Percentiles rank a stretch among this genome's conserved stretches.
Evolutionary conservation across 768 basidiomycete genomes (phyloP).

Genomic region (Butyriboletus loyo): DNA sequence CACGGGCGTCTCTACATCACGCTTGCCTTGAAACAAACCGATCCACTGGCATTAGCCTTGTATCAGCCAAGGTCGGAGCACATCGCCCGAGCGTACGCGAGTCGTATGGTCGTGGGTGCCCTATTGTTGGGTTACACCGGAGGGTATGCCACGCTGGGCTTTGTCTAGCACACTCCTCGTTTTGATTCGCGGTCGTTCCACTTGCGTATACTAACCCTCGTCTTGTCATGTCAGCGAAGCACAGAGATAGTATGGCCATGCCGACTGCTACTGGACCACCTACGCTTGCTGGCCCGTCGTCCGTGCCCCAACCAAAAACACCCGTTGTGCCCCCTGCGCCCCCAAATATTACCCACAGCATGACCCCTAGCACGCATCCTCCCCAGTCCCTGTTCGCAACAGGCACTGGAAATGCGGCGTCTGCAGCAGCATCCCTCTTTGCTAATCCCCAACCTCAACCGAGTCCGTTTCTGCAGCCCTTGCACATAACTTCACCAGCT

Average conservation of each 20-base stretch:
- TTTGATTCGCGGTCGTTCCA: background rate
- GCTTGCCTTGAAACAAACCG: too few species aligned
- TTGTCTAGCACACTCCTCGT: background rate
- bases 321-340: conserved; percentile 11
- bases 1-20: background rate
- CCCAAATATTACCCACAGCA: conserved; percentile 21
- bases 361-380: conserved; percentile 33
- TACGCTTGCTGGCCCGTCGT: conserved; percentile 4
- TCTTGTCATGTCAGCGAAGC: conserved; percentile 16
- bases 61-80: background rate
- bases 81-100: too few species aligned
- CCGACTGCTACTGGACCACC: conserved; percentile 17
- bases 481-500: conserved; percentile 14
- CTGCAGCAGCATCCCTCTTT: conserved; percentile 18
- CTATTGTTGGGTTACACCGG: background rate
- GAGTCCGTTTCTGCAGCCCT: conserved; percentile 28
- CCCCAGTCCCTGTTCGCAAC: conserved; percentile 27
- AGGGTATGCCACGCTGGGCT: background rate
- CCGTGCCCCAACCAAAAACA: conserved; percentile 17
- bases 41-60: background rate
- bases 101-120: too few species aligned
- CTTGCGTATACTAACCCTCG: conserved; percentile 4
- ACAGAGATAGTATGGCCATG: conserved; percentile 16
- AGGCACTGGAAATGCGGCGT: conserved; percentile 11
- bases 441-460: conserved; percentile 25